Base-by-base conservation (phyloP, 805 yeast species). In the Saccharomycopsis synnaedendra region DNA sequence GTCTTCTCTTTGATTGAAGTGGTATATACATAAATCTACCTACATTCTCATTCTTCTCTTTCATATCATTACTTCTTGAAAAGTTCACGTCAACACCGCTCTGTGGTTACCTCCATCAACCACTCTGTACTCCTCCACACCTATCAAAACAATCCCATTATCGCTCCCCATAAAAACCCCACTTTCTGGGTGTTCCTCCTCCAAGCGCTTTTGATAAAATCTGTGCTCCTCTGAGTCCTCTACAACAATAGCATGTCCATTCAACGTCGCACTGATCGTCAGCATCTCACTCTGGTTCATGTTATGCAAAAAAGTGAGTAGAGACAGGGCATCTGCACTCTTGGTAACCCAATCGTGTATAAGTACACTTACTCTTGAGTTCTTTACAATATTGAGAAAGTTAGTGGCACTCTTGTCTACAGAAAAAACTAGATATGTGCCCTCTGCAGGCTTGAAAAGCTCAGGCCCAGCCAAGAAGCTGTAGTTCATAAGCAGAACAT, bases 331-430 rank as follows among this genome's bases (percentile, higher is more conserved):
- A 64, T 60, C 56, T 43, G 46, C 36, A 30, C 72, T 71, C 3
- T 83, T 77, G 1, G 86, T 74, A 10, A 83, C 75, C 96, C 96
- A 89, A 58, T 90, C 97, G 60, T 90, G 97, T 40, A 90, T 78
- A 51, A 90, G 69, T 41, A 90, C 61, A 0, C 96, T 82, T 4
- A 90, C 96, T 39, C 76, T 72, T 5, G 90, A 88, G 60, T 90
- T 90, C 37, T 64, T 63, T 9, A 62, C 53, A 44, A 90, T 75
- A 64, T 90, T 89, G 35, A 71, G 64, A 62, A 74, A 85, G 64
- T 89, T 90, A 50, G 78, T 77, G 6, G 97, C 86, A 46, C 73
- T 65, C 49, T 72, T 75, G 1, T 80, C 80, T 1, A 95, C 79
- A 2, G 95, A 78, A 49, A 89, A 68, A 11, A 90, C 75, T 43